A percentile compares a stretch with the other conserved stretches of the same genome.
These are phyloP conservation scores for Exophiala sp. DNA, from an alignment of 2,329 filamentous ascomycete species.

Conservation along the genomic window DNA sequence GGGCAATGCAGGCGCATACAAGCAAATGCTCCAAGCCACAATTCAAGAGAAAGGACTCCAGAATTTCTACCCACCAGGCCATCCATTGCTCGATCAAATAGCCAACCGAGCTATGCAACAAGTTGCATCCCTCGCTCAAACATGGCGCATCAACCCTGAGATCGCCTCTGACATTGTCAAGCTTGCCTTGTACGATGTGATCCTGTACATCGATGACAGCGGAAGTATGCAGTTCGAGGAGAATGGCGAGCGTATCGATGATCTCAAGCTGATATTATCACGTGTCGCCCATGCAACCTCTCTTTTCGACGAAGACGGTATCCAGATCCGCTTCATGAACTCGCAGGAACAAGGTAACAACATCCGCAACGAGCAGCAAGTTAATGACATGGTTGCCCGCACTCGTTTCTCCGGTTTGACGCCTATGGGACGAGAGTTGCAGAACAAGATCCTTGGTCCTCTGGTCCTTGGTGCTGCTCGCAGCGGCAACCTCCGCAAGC, in stretches of 20 bases:
- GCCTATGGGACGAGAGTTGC: conserved; percentile 62
- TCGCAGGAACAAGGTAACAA: conserved; percentile 51
- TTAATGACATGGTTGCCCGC: conserved; percentile 55
- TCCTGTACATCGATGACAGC: conserved; percentile 65
- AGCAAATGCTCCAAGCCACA: conserved; percentile 52
- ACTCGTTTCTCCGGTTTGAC: conserved; percentile 65
- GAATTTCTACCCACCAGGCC: conserved; percentile 56
- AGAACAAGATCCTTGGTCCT: conserved; percentile 61
- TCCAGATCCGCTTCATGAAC: conserved; percentile 69
- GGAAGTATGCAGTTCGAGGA: conserved; percentile 69
- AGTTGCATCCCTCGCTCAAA: conserved; percentile 54
- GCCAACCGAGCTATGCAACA: conserved; percentile 48
- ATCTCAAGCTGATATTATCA: conserved; percentile 61
- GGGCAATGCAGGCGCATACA: conserved; percentile 53
- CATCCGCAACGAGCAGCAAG: conserved; percentile 56
- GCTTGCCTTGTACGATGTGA: conserved; percentile 59
- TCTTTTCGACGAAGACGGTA: conserved; percentile 67
- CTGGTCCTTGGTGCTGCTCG: conserved; percentile 55
- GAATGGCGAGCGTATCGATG: conserved; percentile 63
- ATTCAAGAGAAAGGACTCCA: conserved; percentile 61
- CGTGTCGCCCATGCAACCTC: conserved; percentile 63
- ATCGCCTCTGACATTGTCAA: conserved; percentile 63
- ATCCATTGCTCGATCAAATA: conserved; percentile 50
- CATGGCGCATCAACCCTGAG: conserved; percentile 57
- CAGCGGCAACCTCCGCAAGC: conserved; percentile 56